phyloP scores from a whole-genome alignment of 495 filamentous ascomycete genomes.

The Xylaria grammica region DNA sequence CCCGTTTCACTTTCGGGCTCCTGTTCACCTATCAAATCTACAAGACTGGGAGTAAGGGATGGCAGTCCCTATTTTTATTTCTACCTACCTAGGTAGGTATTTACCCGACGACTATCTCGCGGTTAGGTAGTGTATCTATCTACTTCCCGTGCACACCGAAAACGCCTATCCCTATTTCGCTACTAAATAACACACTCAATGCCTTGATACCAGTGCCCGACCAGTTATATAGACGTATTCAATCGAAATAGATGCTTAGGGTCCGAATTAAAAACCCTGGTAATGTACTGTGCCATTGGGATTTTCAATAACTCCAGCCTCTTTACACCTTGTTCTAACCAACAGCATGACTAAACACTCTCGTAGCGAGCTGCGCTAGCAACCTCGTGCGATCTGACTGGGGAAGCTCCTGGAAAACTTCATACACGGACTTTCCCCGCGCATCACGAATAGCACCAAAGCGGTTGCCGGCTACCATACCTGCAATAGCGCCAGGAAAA shows the following conservation, averaged over 20 bases:
- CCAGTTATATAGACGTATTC: too few species aligned
- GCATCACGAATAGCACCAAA: conserved; percentile 87
- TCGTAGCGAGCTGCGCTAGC: conserved; percentile 74
- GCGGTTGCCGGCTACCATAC: conserved; percentile 90
- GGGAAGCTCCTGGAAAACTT: conserved; percentile 85
- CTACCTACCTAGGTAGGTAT: not conserved
- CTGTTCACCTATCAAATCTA: too few species aligned
- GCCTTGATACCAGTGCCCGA: not conserved
- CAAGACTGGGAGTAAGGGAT: too few species aligned
- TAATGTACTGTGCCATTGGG: not conserved
- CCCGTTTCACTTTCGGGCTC: too few species aligned
- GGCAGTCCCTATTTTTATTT: not conserved
- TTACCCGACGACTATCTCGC: not conserved
- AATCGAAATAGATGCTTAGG: too few species aligned
- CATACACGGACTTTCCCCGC: conserved; percentile 93
- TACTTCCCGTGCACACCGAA: not conserved
- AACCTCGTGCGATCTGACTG: conserved; percentile 78
- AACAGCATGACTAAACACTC: conserved; percentile 67
- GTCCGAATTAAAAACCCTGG: not conserved
- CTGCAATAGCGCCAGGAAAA: conserved; percentile 84
- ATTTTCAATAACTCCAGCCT: not conserved
- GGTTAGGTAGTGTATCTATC: too few species aligned
- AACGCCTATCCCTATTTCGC: not conserved
- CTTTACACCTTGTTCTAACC: conserved; percentile 32
- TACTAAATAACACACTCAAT: not conserved